A percentile compares a stretch with the other conserved stretches of the same genome.
These are phyloP conservation scores for Cyclostephanos tholiformis DNA, from an alignment of 108 stramenopile species.

Conservation along the genomic window DNA sequence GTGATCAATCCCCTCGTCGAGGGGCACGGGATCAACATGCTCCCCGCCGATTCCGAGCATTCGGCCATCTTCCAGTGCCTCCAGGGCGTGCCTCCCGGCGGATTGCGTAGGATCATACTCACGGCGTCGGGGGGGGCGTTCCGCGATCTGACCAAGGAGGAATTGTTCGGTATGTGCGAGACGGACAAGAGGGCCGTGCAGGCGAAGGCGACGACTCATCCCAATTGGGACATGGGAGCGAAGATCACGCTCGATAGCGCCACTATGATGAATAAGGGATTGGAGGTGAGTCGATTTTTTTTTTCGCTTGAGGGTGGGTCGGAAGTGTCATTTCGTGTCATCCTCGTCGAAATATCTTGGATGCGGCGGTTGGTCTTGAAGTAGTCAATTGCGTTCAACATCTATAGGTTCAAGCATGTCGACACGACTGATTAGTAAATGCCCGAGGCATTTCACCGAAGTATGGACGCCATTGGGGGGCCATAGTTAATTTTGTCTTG, in stretches of 20 bases:
- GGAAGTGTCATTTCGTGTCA: too few species aligned
- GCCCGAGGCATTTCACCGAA: too few species aligned
- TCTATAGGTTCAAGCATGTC: too few species aligned
- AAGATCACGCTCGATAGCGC: slow-evolving; percentile 97
- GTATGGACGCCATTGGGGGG: too few species aligned
- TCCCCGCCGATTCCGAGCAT: slow-evolving; percentile 96
- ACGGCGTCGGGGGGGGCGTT: slow-evolving; percentile 97
- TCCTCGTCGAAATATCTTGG: too few species aligned
- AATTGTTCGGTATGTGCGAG: slow-evolving; percentile 84
- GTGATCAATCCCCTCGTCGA: slow-evolving; percentile 94
- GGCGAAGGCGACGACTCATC: slow-evolving; percentile 96
- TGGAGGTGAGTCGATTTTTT: slow-evolving; percentile 72
- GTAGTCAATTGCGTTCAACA: too few species aligned
- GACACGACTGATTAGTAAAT: too few species aligned
- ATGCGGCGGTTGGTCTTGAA: too few species aligned
- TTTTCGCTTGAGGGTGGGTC: background rate
- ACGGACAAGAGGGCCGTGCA: slow-evolving; percentile 82
- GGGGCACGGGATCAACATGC: slow-evolving; percentile 94
- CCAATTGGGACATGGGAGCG: slow-evolving; percentile 95
- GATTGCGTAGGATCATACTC: slow-evolving; percentile 88
- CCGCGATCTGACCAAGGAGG: slow-evolving; percentile 92
- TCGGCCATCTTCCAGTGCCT: slow-evolving; percentile 96
- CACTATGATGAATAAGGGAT: slow-evolving; percentile 99
- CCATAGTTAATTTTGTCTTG: too few species aligned
- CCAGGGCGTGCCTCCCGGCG: slow-evolving; percentile 93